A percentile compares a stretch with the other conserved stretches of the same genome.
phyloP scores from a whole-genome alignment of 352 stramenopile species.

The Elongisporangium undulatum region DNA sequence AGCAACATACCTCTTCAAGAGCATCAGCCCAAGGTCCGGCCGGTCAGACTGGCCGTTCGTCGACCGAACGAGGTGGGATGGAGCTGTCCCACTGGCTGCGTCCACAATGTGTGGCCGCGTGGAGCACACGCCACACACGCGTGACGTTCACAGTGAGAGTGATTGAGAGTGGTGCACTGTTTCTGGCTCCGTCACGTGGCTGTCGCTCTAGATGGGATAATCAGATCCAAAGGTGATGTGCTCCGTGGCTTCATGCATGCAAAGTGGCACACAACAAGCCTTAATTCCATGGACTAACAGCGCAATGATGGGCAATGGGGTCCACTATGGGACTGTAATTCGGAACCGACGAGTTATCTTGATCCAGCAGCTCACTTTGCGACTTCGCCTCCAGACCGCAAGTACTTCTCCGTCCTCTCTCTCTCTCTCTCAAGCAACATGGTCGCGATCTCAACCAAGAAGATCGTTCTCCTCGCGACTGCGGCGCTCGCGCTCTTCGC shows the following conservation, averaged over 20 bases:
- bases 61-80: background rate
- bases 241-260: background rate
- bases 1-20: too few species aligned
- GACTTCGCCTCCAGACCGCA: background rate
- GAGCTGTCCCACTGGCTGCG: background rate
- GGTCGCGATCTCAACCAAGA: slow-evolving; percentile 17
- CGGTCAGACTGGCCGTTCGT: background rate
- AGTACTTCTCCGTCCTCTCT: background rate
- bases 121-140: background rate
- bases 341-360: background rate
- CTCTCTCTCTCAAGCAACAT: slow-evolving; percentile 7
- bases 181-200: background rate
- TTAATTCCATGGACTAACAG: background rate
- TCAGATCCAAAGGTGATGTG: background rate
- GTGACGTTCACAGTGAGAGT: background rate
- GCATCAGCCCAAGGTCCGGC: too few species aligned
- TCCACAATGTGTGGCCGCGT: background rate
- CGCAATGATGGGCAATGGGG: background rate
- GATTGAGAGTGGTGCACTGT: background rate
- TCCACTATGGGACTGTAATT: background rate
- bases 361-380: background rate
- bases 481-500: slow-evolving; percentile 1
- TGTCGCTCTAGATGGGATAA: background rate
- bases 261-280: too few species aligned
- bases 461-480: slow-evolving; percentile 4